Evolutionary conservation across 176 grass and related monocot species (phyloP), one percentile per base, ranked within the genome.

Genomic region (Rhynchospora breviuscula): DNA sequence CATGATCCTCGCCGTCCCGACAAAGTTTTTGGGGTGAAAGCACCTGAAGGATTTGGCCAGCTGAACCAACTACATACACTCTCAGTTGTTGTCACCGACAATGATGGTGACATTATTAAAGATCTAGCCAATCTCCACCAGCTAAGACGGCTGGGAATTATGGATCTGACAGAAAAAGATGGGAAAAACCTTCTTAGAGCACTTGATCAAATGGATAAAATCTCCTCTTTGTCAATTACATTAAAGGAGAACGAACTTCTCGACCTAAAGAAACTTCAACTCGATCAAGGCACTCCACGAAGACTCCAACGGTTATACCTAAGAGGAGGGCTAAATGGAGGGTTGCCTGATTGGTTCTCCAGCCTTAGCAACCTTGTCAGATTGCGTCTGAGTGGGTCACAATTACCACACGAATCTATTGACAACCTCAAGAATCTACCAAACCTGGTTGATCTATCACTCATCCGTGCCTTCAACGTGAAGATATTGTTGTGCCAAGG

Each of bases 41-140:
- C 35, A 40, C 35, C 35, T 40, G 35, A 40, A 40, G 35, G 35
- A 40, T 2, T 40, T 5, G 35, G 35, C 60, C 49, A 45, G 46
- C 65, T 82, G 17, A 82, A 82, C 44, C 19, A 82, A 61, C 8
- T 82, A 60, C 31, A 43, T 19, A 82, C 49, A n/a, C 60, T 82
- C 59, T 82, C 79, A n/a, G 49, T 60, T 62, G 22, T 48, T 23
- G 33, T 60, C 59, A 44, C 31, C 45, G 59, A 62, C 46, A 15
- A 82, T 46, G 59, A 82, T 22, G 65, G 79, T 10, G 60, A 82
- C 26, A 45, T 67, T 63, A 44, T 82, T 66, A 82, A 82, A 43
- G 79, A 82, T 56, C 59, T 82, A 10, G 19, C 17, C 5, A 82
- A 62, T 66, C 79, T 82, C 49, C 61, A 33, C 7, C 54, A 82